phyloP scores from a whole-genome alignment of 768 basidiomycete species.

The Cubamyces sp. region DNA sequence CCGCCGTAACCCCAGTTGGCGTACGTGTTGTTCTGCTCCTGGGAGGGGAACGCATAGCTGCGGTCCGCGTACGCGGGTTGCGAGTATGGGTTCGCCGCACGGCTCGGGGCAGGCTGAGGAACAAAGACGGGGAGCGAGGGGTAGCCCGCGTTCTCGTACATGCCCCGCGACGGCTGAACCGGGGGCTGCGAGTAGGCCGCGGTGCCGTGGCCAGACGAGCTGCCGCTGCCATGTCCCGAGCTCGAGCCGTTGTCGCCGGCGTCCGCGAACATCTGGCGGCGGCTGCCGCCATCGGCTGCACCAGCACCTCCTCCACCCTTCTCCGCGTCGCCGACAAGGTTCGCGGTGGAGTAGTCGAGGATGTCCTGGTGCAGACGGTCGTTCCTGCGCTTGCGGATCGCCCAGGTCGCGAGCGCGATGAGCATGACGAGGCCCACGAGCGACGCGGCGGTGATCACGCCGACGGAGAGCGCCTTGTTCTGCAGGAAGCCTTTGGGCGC shows the following conservation, averaged over 20 bases:
- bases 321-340: slow-evolving; percentile 26
- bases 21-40: slow-evolving; percentile 16
- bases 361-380: slow-evolving; percentile 34
- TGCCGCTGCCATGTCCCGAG: slow-evolving; percentile 14
- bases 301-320: slow-evolving; percentile 16
- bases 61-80: slow-evolving; percentile 13
- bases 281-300: slow-evolving; percentile 1
- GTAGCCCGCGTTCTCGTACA: slow-evolving; percentile 24
- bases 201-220: slow-evolving; percentile 9
- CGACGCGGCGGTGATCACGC: slow-evolving; percentile 55
- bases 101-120: slow-evolving; percentile 7
- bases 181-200: background rate
- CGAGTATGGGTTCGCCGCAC: slow-evolving; percentile 12
- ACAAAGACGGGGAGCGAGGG: slow-evolving; percentile 10
- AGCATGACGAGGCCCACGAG: slow-evolving; percentile 52
- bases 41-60: slow-evolving; percentile 12
- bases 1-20: slow-evolving; percentile 17
- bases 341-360: slow-evolving; percentile 29
- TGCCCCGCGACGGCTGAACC: slow-evolving; percentile 15
- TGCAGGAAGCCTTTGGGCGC: slow-evolving; percentile 53
- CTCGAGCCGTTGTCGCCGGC: slow-evolving; percentile 13
- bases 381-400: slow-evolving; percentile 52
- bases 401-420: slow-evolving; percentile 47
- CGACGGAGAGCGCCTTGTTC: slow-evolving; percentile 66
- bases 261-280: slow-evolving; percentile 1